Base-by-base conservation (phyloP, 2,329 filamentous ascomycete genomes). In the Aspergillus puulaauensis region DNA sequence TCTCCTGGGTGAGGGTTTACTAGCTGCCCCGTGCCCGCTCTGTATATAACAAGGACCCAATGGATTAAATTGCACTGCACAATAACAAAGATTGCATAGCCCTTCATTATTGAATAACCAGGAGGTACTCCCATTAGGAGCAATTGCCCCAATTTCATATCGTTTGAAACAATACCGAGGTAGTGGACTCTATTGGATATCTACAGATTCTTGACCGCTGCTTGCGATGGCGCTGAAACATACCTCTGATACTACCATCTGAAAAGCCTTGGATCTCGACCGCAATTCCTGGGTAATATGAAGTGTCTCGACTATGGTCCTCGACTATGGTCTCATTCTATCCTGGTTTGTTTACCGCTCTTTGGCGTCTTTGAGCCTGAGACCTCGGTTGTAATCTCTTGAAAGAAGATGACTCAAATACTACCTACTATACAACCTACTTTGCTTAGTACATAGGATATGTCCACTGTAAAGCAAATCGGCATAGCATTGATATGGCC, bases 181-280 rank as follows among this genome's bases (percentile, higher is more conserved):
- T 15, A 27, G 19, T 15, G 6, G 19, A n/a, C 1, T 24, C n/a
- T 8, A 14, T 35, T 17, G n/a, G 15, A 48, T 21, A 19, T 35
- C 17, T n/a, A 15, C 14, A n/a, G 39, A 33, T 23, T 43, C 49
- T 52, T 52, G 49, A 52, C 49, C 49, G 49, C 49, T 52, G 49
- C 23, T 52, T 52, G 48, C 19, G 33, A 37, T 21, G 27, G 24
- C 12, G 35, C 48, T 40, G 48, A 51, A 51, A 31, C 23, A 15
- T 7, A 21, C 3, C 5, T 31, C 8, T 27, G 27, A 35, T 37
- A n/a, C 24, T 27, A n/a, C 8, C 9, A n/a, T 21, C 40, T 43
- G 35, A n/a, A 37, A 14, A 12, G 15, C 9, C 14, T 46, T 47
- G 14, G 14, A 14, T 11, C 21, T 54, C 52, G 43, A 41, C 52